These are phyloP conservation scores for Plasmopara viticola DNA, from an alignment of 352 stramenopile genomes.

Conservation along the genomic window DNA sequence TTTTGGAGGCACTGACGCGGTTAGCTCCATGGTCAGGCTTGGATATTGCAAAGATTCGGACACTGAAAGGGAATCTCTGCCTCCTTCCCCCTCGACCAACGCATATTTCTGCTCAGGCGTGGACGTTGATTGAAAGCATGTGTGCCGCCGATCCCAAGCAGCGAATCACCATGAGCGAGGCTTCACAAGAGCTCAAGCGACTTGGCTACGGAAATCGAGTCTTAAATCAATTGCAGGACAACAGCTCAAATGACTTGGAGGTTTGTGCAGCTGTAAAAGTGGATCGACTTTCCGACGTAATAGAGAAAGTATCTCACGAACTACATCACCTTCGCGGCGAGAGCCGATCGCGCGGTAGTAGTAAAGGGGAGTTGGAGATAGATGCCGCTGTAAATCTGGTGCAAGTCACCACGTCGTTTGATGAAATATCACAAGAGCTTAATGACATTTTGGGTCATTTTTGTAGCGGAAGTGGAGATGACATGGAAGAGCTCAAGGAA, in stretches of 20 bases:
- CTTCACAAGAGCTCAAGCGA: constrained; percentile 38
- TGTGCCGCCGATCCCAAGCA: constrained; percentile 41
- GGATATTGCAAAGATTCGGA: constrained; percentile 39
- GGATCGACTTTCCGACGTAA: constrained; percentile 14
- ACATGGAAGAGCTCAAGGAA: constrained; percentile 14
- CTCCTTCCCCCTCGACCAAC: constrained; percentile 47
- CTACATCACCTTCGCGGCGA: constrained; percentile 30
- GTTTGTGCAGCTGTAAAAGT: constrained; percentile 12
- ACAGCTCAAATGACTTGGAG: constrained; percentile 17
- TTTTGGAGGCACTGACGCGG: constrained; percentile 54
- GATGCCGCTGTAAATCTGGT: constrained; percentile 12
- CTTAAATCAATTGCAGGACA: constrained; percentile 12
- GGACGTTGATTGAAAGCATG: constrained; percentile 60
- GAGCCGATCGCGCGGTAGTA: constrained; percentile 13
- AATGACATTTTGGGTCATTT: constrained; percentile 23
- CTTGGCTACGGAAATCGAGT: constrained; percentile 38
- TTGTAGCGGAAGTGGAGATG: constrained; percentile 10
- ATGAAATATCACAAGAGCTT: constrained; percentile 32
- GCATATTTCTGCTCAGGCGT: constrained; percentile 33
- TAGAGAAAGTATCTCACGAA: constrained; percentile 37
- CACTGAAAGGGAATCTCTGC: constrained; percentile 45
- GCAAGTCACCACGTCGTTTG: constrained; percentile 22
- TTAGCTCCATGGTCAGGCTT: constrained; percentile 43
- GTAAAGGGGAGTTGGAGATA: constrained; percentile 5
- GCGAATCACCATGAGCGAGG: constrained; percentile 42